Base-by-base conservation (phyloP, 306 rosid species). In the Acacia melanoxylon region DNA sequence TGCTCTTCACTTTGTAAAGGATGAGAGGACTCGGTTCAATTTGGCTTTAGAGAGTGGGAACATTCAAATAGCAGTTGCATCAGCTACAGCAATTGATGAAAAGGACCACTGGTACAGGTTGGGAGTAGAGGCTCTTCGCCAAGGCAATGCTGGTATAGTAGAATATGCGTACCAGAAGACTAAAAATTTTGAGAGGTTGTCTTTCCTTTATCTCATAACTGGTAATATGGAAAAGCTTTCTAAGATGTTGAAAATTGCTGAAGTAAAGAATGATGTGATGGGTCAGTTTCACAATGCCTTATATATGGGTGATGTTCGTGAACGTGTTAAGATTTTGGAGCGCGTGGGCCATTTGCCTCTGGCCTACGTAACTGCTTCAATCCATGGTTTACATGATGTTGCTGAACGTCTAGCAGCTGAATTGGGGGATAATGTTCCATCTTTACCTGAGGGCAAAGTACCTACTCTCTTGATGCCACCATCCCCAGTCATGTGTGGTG, bases 141-240 rank as follows among this genome's bases (percentile, higher is more conserved):
- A 95, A 83, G 98, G 98, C 48, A 95, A 95, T 86, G 86, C 97
- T 59, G 98, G 98, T 83, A 95, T 91, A 62, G 95, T 93, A 37
- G 98, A 95, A 83, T 95, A 91, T 86, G 98, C 98, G 29, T 95
- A 95, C 85, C 98, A 95, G 92, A 95, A 89, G 86, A 95, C 98
- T 33, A 95, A 93, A 80, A 95, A 93, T 73, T 93, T 93, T 86
- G 97, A 95, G 84, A 93, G 98, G 77, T 80, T 95, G 40, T 95
- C 98, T 48, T 95, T 95, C 82, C 95, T 95, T 37, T 95, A 95
- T 86, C 98, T 95, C 74, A 78, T 95, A 76, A 95, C 91, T 68
- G 98, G 98, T 85, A 90, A 95, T 73, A 86, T 76, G 33, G 94
- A 93, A 48, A 95, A 93, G 84, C 92, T 95, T 75, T 87, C 97